These are phyloP conservation scores for Lotmaria passim DNA, from an alignment of 208 protist species.

Conservation along the genomic window DNA sequence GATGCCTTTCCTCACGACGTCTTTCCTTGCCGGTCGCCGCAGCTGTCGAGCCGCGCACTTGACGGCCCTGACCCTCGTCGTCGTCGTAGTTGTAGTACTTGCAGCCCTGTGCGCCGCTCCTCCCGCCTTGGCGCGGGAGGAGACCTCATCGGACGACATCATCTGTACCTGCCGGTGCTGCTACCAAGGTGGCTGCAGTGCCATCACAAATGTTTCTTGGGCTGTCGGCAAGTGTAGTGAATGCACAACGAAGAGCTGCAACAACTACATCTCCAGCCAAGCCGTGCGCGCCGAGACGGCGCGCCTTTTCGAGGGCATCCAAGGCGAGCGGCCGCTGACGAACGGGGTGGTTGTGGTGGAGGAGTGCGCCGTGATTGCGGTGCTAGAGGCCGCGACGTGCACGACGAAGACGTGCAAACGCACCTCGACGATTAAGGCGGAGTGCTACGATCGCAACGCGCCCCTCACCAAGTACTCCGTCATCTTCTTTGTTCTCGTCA, in stretches of 20 bases:
- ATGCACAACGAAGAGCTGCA: constrained; percentile 67
- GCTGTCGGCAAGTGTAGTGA: constrained; percentile 46
- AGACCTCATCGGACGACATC: constrained; percentile 34
- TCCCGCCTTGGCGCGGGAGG: not conserved
- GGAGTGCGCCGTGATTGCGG: constrained; percentile 75
- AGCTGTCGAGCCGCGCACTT: not conserved
- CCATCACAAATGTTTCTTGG: constrained; percentile 59
- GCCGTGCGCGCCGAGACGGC: constrained; percentile 64
- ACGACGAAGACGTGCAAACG: constrained; percentile 57
- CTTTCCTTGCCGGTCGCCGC: not conserved
- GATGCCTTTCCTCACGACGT: too few species aligned
- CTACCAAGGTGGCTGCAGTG: constrained; percentile 73
- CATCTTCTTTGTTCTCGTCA: constrained; percentile 64
- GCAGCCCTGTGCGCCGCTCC: not conserved
- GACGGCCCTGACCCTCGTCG: too few species aligned
- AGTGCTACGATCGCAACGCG: constrained; percentile 78
- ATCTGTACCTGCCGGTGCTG: constrained; percentile 83
- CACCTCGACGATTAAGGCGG: constrained; percentile 74
- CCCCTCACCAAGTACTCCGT: constrained; percentile 75
- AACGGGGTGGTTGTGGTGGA: constrained; percentile 39
- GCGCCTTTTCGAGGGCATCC: constrained; percentile 71
- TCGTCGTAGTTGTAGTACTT: not conserved
- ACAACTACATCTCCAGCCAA: constrained; percentile 55
- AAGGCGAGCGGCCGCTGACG: constrained; percentile 38
- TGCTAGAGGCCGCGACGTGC: constrained; percentile 73